Percentiles rank a stretch among this genome's conserved stretches.
Evolutionary conservation across 1,284 basidiomycete species (phyloP).

Genomic region (Cryptococcus sp.): DNA sequence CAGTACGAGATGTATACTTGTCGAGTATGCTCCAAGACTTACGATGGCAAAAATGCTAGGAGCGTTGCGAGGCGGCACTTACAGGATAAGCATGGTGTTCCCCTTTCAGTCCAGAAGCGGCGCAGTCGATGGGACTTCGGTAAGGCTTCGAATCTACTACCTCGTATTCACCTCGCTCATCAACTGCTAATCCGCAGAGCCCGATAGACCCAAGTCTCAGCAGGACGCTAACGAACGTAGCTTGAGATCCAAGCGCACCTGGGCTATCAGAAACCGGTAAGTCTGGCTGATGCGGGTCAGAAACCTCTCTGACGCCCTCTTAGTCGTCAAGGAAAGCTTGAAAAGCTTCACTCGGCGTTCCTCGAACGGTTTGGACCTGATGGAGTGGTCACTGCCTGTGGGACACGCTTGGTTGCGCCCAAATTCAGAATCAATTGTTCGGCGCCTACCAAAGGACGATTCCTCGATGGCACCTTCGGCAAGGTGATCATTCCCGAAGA

Average conservation of each 20-base stretch:
- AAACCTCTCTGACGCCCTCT: neutral
- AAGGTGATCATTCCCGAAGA: constrained; percentile 21
- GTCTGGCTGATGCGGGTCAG: constrained; percentile 6
- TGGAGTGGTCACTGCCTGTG: constrained; percentile 22
- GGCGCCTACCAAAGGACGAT: constrained; percentile 1
- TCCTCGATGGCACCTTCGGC: constrained; percentile 13
- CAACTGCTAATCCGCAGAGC: constrained; percentile 40
- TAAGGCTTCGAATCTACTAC: constrained; percentile 23
- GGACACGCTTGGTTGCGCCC: constrained; percentile 27
- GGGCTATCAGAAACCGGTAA: constrained; percentile 57
- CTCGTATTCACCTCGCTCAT: neutral
- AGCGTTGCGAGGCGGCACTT: constrained; percentile 60
- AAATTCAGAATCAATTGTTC: constrained; percentile 7
- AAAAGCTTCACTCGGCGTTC: constrained; percentile 20
- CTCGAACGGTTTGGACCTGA: constrained; percentile 29
- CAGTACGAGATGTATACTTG: constrained; percentile 41
- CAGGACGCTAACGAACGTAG: constrained; percentile 57
- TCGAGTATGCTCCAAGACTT: constrained; percentile 49
- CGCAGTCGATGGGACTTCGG: constrained; percentile 60
- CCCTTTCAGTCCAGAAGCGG: constrained; percentile 56
- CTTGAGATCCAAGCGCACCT: constrained; percentile 57
- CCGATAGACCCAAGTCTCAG: constrained; percentile 56
- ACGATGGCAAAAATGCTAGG: constrained; percentile 59
- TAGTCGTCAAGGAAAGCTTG: constrained; percentile 20
- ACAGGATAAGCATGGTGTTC: constrained; percentile 60